A percentile compares a stretch with the other conserved stretches of the same genome.
phyloP scores from a whole-genome alignment of 495 filamentous ascomycete genomes.

The Aspergillus asperescens region DNA sequence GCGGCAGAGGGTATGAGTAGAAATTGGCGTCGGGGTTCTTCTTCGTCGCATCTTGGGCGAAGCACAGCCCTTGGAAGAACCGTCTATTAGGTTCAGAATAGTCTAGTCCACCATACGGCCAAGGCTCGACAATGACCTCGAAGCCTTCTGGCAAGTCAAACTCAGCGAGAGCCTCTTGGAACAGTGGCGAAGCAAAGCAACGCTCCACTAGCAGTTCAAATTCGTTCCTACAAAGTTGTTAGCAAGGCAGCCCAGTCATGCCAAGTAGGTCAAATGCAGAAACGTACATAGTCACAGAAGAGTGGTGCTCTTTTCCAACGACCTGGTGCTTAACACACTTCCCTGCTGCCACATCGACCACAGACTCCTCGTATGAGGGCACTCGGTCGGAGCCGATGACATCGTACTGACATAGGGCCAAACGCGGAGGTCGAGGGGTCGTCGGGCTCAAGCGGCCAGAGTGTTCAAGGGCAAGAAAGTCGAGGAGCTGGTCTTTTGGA shows the following conservation, averaged over 20 bases:
- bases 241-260: slow-evolving; percentile 6
- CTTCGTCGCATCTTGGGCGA: slow-evolving; percentile 38
- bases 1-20: slow-evolving; percentile 72
- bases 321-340: slow-evolving; percentile 47
- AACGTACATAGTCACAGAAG: slow-evolving; percentile 53
- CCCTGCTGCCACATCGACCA: slow-evolving; percentile 52
- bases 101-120: slow-evolving; percentile 64
- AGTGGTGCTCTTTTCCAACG: slow-evolving; percentile 55
- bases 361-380: slow-evolving; percentile 55
- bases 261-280: background rate
- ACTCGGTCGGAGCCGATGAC: slow-evolving; percentile 52
- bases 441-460: slow-evolving; percentile 42
- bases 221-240: slow-evolving; percentile 44
- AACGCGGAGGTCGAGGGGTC: slow-evolving; percentile 48
- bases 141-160: slow-evolving; percentile 60
- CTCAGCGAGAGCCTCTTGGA: slow-evolving; percentile 54
- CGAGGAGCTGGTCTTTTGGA: slow-evolving; percentile 41
- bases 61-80: slow-evolving; percentile 49
- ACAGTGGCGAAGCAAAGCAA: slow-evolving; percentile 56
- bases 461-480: slow-evolving; percentile 48
- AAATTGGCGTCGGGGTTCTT: slow-evolving; percentile 56
- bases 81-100: slow-evolving; percentile 49
- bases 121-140: slow-evolving; percentile 62
- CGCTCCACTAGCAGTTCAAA: slow-evolving; percentile 58
- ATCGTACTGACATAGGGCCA: slow-evolving; percentile 64